phyloP scores from a whole-genome alignment of 805 yeast species.

The Teunomyces aglyptinius region DNA sequence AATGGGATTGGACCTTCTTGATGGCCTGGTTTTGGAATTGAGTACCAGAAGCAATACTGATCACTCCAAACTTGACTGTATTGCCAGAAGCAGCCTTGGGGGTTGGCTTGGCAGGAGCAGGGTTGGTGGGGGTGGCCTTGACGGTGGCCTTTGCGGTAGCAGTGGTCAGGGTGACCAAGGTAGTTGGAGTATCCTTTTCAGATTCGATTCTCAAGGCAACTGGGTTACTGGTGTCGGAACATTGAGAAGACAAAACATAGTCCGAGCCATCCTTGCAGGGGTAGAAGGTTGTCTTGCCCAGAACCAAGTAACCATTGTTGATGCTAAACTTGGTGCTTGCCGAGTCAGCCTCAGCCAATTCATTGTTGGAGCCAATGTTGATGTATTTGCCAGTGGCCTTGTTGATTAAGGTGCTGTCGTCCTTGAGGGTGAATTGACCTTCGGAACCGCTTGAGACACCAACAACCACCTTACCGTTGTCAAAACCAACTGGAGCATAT shows the following conservation, averaged over 20 bases:
- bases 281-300: slow-evolving; percentile 8
- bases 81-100: slow-evolving; percentile 7
- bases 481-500: slow-evolving; percentile 11
- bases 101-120: slow-evolving; percentile 6
- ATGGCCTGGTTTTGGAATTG: slow-evolving; percentile 23
- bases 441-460: slow-evolving; percentile 11
- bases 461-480: slow-evolving; percentile 8
- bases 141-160: slow-evolving; percentile 6
- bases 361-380: slow-evolving; percentile 9
- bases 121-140: slow-evolving; percentile 5
- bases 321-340: slow-evolving; percentile 11
- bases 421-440: slow-evolving; percentile 19
- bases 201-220: slow-evolving; percentile 9
- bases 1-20: slow-evolving; percentile 29
- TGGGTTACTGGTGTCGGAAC: slow-evolving; percentile 10
- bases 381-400: slow-evolving; percentile 15
- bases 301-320: slow-evolving; percentile 13
- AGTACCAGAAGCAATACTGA: slow-evolving; percentile 24
- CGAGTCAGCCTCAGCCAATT: slow-evolving; percentile 4
- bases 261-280: slow-evolving; percentile 9
- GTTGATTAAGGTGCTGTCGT: slow-evolving; percentile 23
- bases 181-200: slow-evolving; percentile 2
- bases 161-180: slow-evolving; percentile 2
- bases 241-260: slow-evolving; percentile 7
- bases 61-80: slow-evolving; percentile 16